Percentiles rank a stretch among this genome's conserved stretches.
Evolutionary conservation across 345 rosid species (phyloP).

Genomic region (Litchi chinensis): DNA sequence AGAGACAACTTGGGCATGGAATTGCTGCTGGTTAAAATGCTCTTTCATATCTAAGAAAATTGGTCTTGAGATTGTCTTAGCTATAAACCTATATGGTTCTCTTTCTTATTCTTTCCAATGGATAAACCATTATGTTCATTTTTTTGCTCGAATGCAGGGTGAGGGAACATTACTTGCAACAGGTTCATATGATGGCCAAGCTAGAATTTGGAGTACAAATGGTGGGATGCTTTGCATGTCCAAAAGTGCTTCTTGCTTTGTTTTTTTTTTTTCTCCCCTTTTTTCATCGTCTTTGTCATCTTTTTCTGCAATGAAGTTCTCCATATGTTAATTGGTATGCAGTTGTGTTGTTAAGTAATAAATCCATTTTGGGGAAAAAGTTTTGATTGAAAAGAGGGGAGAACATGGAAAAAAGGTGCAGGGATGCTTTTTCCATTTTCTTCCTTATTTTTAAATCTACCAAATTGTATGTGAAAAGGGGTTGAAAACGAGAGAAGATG

Average conservation of each 20-base stretch:
- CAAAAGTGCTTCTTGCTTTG: neutral
- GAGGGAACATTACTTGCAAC: slow-evolving; percentile 95
- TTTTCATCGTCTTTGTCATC: neutral
- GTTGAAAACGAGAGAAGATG: slow-evolving; percentile 5
- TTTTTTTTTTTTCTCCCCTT: neutral
- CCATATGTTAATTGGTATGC: neutral
- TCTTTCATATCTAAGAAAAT: neutral
- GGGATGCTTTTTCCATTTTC: neutral
- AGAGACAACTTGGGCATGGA: neutral
- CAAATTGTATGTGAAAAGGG: neutral
- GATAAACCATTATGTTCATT: slow-evolving; percentile 8
- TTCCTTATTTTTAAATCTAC: neutral
- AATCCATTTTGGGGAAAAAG: neutral
- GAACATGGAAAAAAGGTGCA: too few species aligned
- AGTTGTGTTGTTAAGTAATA: slow-evolving; percentile 1
- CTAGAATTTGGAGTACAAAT: slow-evolving; percentile 83
- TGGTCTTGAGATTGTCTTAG: neutral
- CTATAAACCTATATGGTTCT: slow-evolving; percentile 13
- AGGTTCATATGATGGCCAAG: slow-evolving; percentile 97
- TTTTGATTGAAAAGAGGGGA: too few species aligned
- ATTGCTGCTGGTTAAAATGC: neutral
- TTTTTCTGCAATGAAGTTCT: slow-evolving; percentile 5
- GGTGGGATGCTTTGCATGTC: slow-evolving; percentile 45
- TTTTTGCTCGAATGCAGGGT: slow-evolving; percentile 48
- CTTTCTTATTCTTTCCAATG: slow-evolving; percentile 17